These are phyloP conservation scores for Alloteropsis angusta DNA, from an alignment of 202 grass and related monocot genomes.

Conservation along the genomic window DNA sequence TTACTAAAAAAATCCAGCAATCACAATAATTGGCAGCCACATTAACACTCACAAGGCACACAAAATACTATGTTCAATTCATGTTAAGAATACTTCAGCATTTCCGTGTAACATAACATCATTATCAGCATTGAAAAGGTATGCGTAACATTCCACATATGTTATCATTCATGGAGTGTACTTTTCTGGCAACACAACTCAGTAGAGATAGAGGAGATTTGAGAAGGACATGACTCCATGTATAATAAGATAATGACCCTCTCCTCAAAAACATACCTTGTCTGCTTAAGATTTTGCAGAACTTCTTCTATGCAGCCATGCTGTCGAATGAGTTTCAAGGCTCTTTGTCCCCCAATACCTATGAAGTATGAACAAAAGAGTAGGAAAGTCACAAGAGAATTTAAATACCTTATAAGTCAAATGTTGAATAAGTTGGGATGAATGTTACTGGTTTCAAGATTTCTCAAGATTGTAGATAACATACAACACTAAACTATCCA, in stretches of 20 bases:
- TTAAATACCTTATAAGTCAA: neutral
- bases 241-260: neutral
- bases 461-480: constrained; percentile 10
- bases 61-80: neutral
- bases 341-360: constrained; percentile 94
- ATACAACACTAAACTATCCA: neutral
- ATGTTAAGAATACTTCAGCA: neutral
- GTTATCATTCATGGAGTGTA: neutral
- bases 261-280: constrained; percentile 40
- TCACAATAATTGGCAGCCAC: neutral
- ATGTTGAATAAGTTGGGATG: neutral
- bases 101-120: neutral
- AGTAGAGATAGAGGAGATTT: neutral
- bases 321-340: constrained; percentile 82
- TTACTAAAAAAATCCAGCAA: neutral
- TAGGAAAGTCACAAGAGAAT: neutral
- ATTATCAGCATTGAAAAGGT: neutral
- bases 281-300: constrained; percentile 71
- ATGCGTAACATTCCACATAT: neutral
- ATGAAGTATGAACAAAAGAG: neutral
- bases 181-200: constrained; percentile 9
- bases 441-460: neutral
- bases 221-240: neutral
- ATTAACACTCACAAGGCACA: constrained; percentile 4
- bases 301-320: constrained; percentile 84